These are phyloP conservation scores for Hypoxylon sp. DNA, from an alignment of 2,329 filamentous ascomycete genomes.

Conservation along the genomic window DNA sequence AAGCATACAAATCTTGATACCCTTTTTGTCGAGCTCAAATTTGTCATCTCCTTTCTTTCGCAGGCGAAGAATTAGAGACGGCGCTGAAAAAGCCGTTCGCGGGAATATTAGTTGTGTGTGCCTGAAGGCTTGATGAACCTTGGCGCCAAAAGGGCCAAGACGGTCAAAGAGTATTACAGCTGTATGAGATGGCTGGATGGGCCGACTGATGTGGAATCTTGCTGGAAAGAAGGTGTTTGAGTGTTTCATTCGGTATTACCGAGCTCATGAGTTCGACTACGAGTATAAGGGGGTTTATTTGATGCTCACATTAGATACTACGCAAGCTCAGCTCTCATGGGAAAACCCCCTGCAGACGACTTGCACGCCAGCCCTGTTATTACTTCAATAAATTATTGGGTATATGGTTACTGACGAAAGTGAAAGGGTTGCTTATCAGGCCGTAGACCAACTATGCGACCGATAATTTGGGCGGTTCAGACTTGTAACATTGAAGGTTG, in stretches of 20 bases:
- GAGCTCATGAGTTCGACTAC: neutral
- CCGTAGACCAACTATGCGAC: neutral
- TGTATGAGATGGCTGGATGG: neutral
- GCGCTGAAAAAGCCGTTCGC: neutral
- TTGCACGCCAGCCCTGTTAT: neutral
- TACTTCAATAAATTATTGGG: neutral
- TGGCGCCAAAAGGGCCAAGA: neutral
- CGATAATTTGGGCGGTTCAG: no score
- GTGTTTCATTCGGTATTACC: neutral
- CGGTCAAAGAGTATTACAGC: neutral
- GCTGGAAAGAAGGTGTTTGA: neutral
- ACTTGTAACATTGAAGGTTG: no score
- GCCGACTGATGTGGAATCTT: neutral
- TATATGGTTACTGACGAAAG: no score
- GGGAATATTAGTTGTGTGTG: no score
- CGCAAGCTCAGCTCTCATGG: neutral
- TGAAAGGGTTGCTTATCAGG: neutral
- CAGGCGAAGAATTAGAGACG: neutral
- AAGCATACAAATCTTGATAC: neutral
- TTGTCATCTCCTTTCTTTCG: neutral
- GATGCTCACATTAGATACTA: neutral
- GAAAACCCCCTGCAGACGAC: neutral
- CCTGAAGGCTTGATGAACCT: neutral
- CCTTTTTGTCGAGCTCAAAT: neutral
- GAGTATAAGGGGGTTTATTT: neutral